Evolutionary conservation across 2,329 filamentous ascomycete species (phyloP).

Genomic region (Colletotrichum acutatum): DNA sequence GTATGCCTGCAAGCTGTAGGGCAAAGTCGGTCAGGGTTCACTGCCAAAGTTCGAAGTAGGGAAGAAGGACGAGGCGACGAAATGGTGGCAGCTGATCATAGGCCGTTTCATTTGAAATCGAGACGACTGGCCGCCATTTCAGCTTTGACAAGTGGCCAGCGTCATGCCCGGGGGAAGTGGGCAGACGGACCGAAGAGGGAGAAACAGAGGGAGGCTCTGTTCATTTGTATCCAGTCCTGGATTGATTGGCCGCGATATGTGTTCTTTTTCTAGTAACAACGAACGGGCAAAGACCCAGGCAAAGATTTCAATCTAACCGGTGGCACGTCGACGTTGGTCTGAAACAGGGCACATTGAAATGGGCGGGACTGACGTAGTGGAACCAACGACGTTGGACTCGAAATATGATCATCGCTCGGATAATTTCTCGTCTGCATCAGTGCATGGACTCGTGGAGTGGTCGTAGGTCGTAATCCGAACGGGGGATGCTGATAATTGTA

Average conservation of each 20-base stretch:
- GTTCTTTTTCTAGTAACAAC: conserved; percentile 15
- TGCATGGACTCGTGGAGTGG: background rate
- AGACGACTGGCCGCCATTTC: background rate
- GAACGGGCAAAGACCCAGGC: conserved; percentile 3
- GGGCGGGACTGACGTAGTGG: conserved; percentile 8
- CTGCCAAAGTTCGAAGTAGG: background rate
- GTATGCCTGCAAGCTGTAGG: background rate
- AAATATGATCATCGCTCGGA: conserved; percentile 1
- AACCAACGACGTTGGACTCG: conserved; percentile 9
- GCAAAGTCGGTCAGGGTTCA: background rate
- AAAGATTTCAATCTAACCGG: conserved; percentile 12
- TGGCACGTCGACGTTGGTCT: conserved; percentile 9
- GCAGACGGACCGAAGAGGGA: background rate
- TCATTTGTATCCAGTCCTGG: conserved; percentile 1
- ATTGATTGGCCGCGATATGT: background rate
- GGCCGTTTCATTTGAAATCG: background rate
- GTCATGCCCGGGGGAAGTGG: background rate
- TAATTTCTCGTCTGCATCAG: conserved; percentile 1
- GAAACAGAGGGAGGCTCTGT: background rate
- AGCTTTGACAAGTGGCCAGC: background rate
- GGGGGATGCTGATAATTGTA: background rate
- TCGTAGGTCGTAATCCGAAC: background rate
- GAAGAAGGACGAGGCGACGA: background rate
- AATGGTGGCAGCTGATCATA: background rate
- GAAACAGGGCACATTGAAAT: conserved; percentile 20